Conservation (phyloP, 2,329 filamentous ascomycete species). For the Fusarium pininemorale region DNA sequence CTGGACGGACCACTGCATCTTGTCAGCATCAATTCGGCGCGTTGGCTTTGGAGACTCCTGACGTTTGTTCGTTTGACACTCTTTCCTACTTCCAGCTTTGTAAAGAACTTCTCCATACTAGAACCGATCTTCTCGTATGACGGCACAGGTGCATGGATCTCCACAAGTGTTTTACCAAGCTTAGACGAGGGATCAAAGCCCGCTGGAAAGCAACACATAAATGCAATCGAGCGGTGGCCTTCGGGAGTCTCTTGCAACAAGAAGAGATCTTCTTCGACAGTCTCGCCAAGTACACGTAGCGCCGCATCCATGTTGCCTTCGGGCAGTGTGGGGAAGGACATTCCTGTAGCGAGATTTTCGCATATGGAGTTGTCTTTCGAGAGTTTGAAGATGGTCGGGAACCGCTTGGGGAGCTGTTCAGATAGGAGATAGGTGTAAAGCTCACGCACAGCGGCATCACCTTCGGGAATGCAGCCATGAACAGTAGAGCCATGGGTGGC, state of each 20-base stretch:
- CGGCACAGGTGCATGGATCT: constrained; percentile 59
- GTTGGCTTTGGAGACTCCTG: background rate
- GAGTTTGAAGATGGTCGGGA: constrained; percentile 58
- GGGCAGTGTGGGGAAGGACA: constrained; percentile 35
- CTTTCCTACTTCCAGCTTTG: constrained; percentile 57
- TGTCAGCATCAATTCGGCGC: background rate
- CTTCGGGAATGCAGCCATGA: constrained; percentile 53
- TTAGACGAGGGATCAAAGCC: constrained; percentile 63
- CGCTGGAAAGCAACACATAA: constrained; percentile 51
- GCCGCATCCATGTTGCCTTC: background rate
- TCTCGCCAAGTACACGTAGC: constrained; percentile 17
- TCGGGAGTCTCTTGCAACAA: constrained; percentile 54
- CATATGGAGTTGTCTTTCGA: constrained; percentile 45
- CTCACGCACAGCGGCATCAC: constrained; percentile 56
- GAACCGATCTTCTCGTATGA: constrained; percentile 62
- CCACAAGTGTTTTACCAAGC: constrained; percentile 55
- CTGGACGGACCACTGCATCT: constrained; percentile 34
- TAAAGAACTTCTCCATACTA: constrained; percentile 66
- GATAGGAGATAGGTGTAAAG: constrained; percentile 58
- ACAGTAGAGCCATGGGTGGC: constrained; percentile 43
- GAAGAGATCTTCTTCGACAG: constrained; percentile 51
- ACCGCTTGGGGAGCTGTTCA: constrained; percentile 58
- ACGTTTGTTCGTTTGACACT: constrained; percentile 62
- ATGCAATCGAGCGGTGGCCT: constrained; percentile 57
- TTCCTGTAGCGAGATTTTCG: constrained; percentile 52